Evolutionary conservation across 2,329 filamentous ascomycete genomes (phyloP), one percentile per base, ranked within the genome.

Genomic region (Microdochium bolleyi): DNA sequence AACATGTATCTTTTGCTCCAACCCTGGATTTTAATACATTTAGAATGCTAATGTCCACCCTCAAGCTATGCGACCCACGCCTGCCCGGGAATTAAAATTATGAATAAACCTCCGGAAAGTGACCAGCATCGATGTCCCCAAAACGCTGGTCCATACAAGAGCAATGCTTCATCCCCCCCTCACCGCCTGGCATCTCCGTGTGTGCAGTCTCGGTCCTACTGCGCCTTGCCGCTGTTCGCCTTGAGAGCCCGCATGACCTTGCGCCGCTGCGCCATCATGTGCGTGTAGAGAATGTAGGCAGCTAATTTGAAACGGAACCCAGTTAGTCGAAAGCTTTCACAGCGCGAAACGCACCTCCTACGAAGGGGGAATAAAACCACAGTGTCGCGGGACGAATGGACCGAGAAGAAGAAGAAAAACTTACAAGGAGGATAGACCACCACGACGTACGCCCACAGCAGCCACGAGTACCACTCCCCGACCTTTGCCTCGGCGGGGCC

Each of bases 251-350:
- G 80, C 74, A 90, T 75, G 52, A 92, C 82, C 79, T 90, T 95
- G 59, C 82, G 79, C 61, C 92, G 79, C 78, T 99, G 94, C 56
- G 79, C 78, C 77, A 97, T 89, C 94, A 99, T 97, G 71, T 99
- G 88, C 22, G 88, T 90, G 67, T 94, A 97, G 54, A 97, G 72
- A 53, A 95, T 80, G 63, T 94, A 95, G 3, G 88, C 82, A 64
- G 74, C 89, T 87, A 55, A 56, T 60, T 46, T 61, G 53, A 54
- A 63, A 63, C 27, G 53, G 54, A 50, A 52, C 41, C 3, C 16
- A 7, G 46, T 32, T 24, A 38, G 41, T 1, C 5, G 11, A 11
- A 30, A 5, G 27, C 25, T 48, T 24, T 27, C 46, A 56, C 44
- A 60, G 51, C 32, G 52, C 52, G 38, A 50, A 50, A 13, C 11